Base-by-base conservation (phyloP, 2,329 filamentous ascomycete species). In the Neophaeococcomyces aloes region DNA sequence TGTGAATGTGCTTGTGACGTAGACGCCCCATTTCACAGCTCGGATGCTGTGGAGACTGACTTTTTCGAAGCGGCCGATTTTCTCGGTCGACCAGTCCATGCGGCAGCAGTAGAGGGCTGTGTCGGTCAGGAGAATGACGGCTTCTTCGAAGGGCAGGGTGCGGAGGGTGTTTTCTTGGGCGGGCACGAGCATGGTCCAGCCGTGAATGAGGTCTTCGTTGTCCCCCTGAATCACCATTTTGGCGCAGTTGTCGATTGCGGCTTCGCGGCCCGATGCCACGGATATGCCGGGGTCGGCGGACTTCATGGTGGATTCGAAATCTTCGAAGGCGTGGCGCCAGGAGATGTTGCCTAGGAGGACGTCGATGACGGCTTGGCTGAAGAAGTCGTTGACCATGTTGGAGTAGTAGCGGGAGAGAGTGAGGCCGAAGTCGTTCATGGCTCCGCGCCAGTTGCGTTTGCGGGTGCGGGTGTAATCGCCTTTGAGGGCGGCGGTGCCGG, bases 341-440 rank as follows among this genome's bases (percentile, higher is more conserved):
- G 82, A 86, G 8, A 93, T 85, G 53, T 91, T 91, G 15, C 91
- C 91, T 0, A 96, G 75, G 3, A 94, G 74, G 58, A 91, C 96
- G 61, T 98, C 91, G 52, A 98, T 94, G 39, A 85, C 86, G 0
- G 87, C 85, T 61, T 98, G 91, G 17, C 88, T 83, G 63, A 96
- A 96, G 62, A 94, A 95, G 64, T 98, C 91, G 54, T 94, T 94
- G 52, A 98, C 87, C 64, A 96, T 91, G 53, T 94, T 96, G 58
- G 74, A 81, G 58, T 78, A 82, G 58, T 81, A 80, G 7, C 63
- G 58, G 5, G 85, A 89, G 32, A 98, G 69, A 0, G 88, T 95
- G 38, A 96, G 70, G 0, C 87, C 86, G 39, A 95, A 78, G 57
- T 98, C 91, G 29, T 89, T 94, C 46, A 98, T 65, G 1, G 89